These are phyloP conservation scores for Metschnikowia lochheadii DNA, from an alignment of 805 yeast genomes.

Conservation along the genomic window DNA sequence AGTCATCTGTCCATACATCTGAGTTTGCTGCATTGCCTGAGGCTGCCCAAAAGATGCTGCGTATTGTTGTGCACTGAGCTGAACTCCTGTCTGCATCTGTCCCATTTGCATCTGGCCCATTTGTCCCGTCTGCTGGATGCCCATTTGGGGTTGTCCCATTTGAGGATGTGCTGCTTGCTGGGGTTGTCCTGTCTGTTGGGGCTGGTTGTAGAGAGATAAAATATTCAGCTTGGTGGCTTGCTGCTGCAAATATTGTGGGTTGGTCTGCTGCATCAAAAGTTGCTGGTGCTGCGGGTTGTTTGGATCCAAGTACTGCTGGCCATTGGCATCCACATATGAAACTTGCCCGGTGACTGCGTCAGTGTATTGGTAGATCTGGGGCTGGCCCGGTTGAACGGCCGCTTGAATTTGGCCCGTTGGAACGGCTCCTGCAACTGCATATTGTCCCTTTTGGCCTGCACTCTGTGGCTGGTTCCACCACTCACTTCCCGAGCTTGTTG, in stretches of 20 bases:
- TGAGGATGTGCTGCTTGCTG: slow-evolving; percentile 8
- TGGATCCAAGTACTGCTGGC: slow-evolving; percentile 46
- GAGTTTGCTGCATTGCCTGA: neutral
- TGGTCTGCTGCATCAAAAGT: slow-evolving; percentile 30
- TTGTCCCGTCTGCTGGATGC: neutral
- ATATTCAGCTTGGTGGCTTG: slow-evolving; percentile 36
- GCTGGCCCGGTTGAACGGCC: slow-evolving; percentile 26
- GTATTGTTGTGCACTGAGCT: too few relatives aligned
- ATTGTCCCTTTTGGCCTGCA: neutral
- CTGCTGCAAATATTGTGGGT: slow-evolving; percentile 24
- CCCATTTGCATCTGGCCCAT: neutral
- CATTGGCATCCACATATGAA: slow-evolving; percentile 62
- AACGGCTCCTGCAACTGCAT: neutral
- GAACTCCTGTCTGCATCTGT: neutral
- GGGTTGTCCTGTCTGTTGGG: slow-evolving; percentile 14
- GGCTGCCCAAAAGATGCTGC: neutral
- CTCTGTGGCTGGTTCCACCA: slow-evolving; percentile 28
- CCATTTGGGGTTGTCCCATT: neutral
- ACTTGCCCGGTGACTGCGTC: slow-evolving; percentile 70
- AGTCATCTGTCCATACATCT: neutral
- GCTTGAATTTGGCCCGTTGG: slow-evolving; percentile 1
- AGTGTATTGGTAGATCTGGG: slow-evolving; percentile 60
- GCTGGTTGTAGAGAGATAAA: slow-evolving; percentile 36
- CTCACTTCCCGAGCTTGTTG: slow-evolving; percentile 23
- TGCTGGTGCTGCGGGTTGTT: slow-evolving; percentile 29